Conservation (phyloP, 805 yeast species). For the Zygotorulaspora florentina region DNA sequence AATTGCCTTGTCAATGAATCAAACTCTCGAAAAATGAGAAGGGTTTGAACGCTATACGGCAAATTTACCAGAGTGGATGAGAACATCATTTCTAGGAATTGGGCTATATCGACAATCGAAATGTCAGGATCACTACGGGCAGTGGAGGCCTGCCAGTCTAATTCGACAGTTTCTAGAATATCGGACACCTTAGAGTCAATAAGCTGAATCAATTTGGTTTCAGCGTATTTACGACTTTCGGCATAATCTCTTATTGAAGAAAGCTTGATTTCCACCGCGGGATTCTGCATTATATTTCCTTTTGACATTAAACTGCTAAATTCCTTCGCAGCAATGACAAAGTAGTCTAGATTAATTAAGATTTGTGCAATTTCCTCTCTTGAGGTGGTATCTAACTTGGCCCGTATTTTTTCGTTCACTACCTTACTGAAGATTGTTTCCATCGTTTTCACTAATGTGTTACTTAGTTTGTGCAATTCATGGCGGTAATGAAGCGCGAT, state of each 20-base stretch:
- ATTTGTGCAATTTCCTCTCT: conserved; percentile 91
- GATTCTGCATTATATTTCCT: conserved; percentile 35
- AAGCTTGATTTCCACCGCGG: conserved; percentile 42
- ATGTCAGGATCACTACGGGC: conserved; percentile 60
- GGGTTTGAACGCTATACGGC: conserved; percentile 70
- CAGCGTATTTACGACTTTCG: conserved; percentile 64
- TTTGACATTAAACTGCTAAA: conserved; percentile 44
- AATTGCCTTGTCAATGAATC: conserved; percentile 77
- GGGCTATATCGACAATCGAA: conserved; percentile 77
- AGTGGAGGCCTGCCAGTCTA: conserved; percentile 67
- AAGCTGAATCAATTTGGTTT: conserved; percentile 72
- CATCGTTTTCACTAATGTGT: conserved; percentile 53
- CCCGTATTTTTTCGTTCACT: conserved; percentile 59
- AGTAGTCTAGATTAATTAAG: conserved; percentile 81
- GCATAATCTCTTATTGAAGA: conserved; percentile 53
- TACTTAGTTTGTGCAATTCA: conserved; percentile 54
- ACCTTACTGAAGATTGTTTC: conserved; percentile 67
- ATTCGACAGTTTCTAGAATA: conserved; percentile 77
- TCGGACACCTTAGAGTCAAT: conserved; percentile 78
- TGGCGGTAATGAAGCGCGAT: conserved; percentile 62
- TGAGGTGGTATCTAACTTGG: conserved; percentile 62
- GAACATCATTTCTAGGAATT: conserved; percentile 79
- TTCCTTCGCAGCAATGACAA: conserved; percentile 68
- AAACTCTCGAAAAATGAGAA: conserved; percentile 80
- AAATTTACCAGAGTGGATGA: conserved; percentile 77